These are phyloP conservation scores for Zygoascus meyerae DNA, from an alignment of 1,139 yeast species.

Conservation along the genomic window DNA sequence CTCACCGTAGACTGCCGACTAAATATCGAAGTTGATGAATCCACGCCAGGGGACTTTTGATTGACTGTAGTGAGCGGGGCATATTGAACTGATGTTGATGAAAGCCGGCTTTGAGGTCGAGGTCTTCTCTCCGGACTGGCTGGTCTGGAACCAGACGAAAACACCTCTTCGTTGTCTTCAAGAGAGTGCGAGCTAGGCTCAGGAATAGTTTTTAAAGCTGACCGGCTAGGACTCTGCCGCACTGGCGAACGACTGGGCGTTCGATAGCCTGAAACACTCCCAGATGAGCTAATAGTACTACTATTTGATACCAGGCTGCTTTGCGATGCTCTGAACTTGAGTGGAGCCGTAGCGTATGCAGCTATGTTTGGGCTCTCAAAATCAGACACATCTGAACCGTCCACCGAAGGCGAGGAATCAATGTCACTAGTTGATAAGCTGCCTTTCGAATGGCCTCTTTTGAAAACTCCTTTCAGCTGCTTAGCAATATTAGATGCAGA, in stretches of 20 bases:
- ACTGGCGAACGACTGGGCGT: constrained; percentile 3
- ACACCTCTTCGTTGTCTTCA: background rate
- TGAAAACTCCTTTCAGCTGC: constrained; percentile 6
- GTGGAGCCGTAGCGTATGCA: background rate
- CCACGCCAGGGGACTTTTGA: constrained; percentile 1
- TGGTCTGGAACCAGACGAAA: background rate
- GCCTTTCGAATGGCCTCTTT: background rate
- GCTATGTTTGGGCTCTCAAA: background rate
- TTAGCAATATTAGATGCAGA: constrained; percentile 4
- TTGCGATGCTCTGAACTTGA: background rate
- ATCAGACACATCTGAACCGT: no score
- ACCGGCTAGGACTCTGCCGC: background rate
- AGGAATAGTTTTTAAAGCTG: constrained; percentile 8
- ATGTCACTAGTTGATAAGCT: background rate
- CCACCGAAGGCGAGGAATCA: no score
- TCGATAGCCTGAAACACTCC: background rate
- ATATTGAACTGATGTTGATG: background rate
- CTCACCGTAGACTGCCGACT: constrained; percentile 9
- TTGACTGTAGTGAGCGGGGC: background rate
- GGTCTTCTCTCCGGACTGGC: background rate
- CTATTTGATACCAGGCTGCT: background rate
- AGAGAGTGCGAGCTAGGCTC: constrained; percentile 2
- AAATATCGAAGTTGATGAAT: constrained; percentile 1
- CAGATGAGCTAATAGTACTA: background rate
- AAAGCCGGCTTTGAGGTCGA: background rate